phyloP scores from a whole-genome alignment of 108 stramenopile genomes.

The Skeletonema grethae region DNA sequence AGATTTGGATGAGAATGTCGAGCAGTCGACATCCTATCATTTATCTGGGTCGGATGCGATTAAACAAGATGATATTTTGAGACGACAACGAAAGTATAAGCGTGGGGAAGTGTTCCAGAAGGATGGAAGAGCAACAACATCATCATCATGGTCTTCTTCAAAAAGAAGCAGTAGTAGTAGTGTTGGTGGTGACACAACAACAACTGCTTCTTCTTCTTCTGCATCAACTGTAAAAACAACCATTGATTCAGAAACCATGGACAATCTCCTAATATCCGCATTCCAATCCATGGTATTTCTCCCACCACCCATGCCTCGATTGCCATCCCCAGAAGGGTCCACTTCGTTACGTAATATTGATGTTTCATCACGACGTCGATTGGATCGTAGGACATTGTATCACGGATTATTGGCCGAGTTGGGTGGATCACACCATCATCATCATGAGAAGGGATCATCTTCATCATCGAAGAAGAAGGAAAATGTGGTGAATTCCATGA shows the following conservation, averaged over 20 bases:
- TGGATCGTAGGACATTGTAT: conserved; percentile 84
- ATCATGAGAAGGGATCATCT: neutral
- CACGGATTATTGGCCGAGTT: conserved; percentile 72
- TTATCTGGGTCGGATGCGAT: conserved; percentile 21
- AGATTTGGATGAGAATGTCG: conserved; percentile 22
- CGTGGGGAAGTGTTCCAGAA: conserved; percentile 22
- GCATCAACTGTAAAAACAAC: conserved; percentile 16
- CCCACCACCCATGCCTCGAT: conserved; percentile 55
- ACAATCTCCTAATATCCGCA: conserved; percentile 52
- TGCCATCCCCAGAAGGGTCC: conserved; percentile 31
- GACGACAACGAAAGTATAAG: conserved; percentile 43
- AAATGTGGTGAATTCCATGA: conserved; percentile 37
- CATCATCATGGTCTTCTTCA: neutral
- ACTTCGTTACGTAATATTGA: conserved; percentile 47
- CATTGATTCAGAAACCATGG: conserved; percentile 29
- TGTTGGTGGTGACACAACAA: neutral
- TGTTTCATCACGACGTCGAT: conserved; percentile 58
- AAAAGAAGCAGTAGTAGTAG: neutral
- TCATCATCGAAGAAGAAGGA: conserved; percentile 26
- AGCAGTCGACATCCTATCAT: conserved; percentile 35
- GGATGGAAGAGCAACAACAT: neutral
- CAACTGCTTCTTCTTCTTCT: neutral
- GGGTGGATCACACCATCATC: conserved; percentile 40
- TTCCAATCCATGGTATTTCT: conserved; percentile 68
- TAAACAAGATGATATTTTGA: conserved; percentile 37